A percentile compares a stretch with the other conserved stretches of the same genome.
phyloP scores from a whole-genome alignment of 495 filamentous ascomycete species.

The Rostrohypoxylon terebratum region DNA sequence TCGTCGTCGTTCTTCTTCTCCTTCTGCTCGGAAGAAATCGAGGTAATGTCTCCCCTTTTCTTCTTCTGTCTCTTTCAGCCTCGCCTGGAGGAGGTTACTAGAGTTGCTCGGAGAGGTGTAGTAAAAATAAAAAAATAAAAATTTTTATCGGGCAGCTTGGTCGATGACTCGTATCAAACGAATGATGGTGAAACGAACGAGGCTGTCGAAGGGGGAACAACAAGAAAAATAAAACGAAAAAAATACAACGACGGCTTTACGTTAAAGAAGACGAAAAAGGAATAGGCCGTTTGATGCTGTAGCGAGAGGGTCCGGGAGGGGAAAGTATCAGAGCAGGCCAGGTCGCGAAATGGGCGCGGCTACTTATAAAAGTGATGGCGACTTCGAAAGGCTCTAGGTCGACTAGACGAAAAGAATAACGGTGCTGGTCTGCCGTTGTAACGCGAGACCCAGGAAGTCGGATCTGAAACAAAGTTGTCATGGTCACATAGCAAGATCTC shows the following conservation, averaged over 20 bases:
- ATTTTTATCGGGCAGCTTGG: conserved; percentile 23
- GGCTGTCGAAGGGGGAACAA: conserved; percentile 40
- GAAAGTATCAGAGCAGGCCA: conserved; percentile 46
- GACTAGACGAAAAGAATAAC: conserved; percentile 38
- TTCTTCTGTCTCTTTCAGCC: conserved; percentile 34
- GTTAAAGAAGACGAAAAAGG: conserved; percentile 48
- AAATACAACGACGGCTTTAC: conserved; percentile 43
- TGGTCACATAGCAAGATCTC: conserved; percentile 51
- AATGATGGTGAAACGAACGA: conserved; percentile 54
- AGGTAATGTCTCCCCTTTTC: conserved; percentile 18
- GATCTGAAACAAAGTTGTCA: conserved; percentile 60
- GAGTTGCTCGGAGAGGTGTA: conserved; percentile 23
- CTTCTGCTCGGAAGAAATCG: conserved; percentile 11
- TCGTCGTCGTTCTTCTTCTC: no score
- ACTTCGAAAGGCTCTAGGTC: conserved; percentile 27
- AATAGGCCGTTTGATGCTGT: conserved; percentile 52
- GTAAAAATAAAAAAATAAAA: no score
- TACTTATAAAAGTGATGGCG: conserved; percentile 50
- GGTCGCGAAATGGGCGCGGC: conserved; percentile 50
- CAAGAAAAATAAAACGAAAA: conserved; percentile 40
- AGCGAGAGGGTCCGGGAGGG: conserved; percentile 50
- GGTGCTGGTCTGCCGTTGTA: conserved; percentile 41
- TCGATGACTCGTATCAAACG: conserved; percentile 60
- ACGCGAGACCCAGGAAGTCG: conserved; percentile 45
- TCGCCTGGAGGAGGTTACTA: conserved; percentile 42